These are phyloP conservation scores for Paramecium pentaurelia DNA, from an alignment of 73 alveolate genomes.

Conservation along the genomic window DNA sequence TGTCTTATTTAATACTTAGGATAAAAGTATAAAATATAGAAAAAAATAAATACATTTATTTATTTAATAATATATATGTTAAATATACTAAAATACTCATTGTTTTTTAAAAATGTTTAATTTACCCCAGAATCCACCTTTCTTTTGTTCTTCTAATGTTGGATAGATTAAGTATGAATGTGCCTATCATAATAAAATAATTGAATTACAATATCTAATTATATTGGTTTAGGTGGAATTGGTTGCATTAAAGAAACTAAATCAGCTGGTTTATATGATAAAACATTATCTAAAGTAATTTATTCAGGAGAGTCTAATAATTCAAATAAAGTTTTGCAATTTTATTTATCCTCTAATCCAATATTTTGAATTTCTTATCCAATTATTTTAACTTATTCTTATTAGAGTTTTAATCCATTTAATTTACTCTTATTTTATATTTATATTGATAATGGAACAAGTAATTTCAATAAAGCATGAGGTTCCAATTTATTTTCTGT, in stretches of 20 bases:
- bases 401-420: not conserved
- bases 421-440: constrained; percentile 9
- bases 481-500: constrained; percentile 27
- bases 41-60: not conserved
- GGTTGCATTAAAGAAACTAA: not conserved
- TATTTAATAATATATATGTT: not conserved
- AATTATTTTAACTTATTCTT: not conserved
- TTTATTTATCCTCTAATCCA: not conserved
- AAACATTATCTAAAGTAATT: constrained; percentile 14
- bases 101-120: constrained; percentile 1
- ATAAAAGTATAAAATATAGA: not conserved
- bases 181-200: not conserved
- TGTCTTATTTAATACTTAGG: not conserved
- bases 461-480: not conserved
- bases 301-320: not conserved
- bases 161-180: not conserved
- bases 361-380: not conserved
- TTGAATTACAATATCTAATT: constrained; percentile 27
- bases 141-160: constrained; percentile 25
- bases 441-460: not conserved
- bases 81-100: not conserved
- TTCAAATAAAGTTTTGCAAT: not conserved
- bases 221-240: constrained; percentile 36
- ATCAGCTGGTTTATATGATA: constrained; percentile 19
- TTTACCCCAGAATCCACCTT: constrained; percentile 40